Base-by-base conservation (phyloP, 73 alveolate genomes). In the Paramecium caudatum region DNA sequence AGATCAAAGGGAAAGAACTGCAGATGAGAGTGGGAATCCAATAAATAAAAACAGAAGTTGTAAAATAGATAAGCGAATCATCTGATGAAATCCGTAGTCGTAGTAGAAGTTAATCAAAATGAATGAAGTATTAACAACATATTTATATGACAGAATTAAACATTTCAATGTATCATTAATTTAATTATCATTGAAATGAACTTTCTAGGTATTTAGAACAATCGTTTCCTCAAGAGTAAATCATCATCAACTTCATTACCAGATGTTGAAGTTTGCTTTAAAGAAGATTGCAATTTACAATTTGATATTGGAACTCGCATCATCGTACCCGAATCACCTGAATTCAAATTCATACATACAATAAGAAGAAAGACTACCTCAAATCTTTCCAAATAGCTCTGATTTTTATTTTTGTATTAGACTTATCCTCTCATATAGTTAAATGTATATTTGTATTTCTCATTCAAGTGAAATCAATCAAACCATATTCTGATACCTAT, bases 31-130 rank as follows among this genome's bases (percentile, higher is more conserved):
- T 55, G 9, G 80, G 80, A 1, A 10, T 55, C 30, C 30, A 55
- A 55, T 27, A 55, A 27, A 23, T 27, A 23, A 21, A 55, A 25
- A 27, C 1, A 23, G n/a, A 55, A 27, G 30, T 27, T 49, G 21
- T 21, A 13, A 5, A 4, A 4, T 12, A 8, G 1, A 23, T 27
- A 19, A 55, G 30, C 30, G 2, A 55, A 19, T 9, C 23, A 21
- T 27, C 23, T 4, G n/a, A 55, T 55, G 21, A 4, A 33, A 55
- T 17, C 30, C 23, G 80, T 12, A 55, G 80, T 55, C 23, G 80
- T 27, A 55, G 80, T 55, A 55, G 80, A 55, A 55, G 80, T 55
- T 55, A 55, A 55, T 55, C 80, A 23, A 55, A 55, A 55, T 55
- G 80, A 55, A 23, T n/a, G n/a, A n/a, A n/a, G n/a, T n/a, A 55